Evolutionary conservation across 2,329 filamentous ascomycete genomes (phyloP).

Genomic region (Xylaria sp.): DNA sequence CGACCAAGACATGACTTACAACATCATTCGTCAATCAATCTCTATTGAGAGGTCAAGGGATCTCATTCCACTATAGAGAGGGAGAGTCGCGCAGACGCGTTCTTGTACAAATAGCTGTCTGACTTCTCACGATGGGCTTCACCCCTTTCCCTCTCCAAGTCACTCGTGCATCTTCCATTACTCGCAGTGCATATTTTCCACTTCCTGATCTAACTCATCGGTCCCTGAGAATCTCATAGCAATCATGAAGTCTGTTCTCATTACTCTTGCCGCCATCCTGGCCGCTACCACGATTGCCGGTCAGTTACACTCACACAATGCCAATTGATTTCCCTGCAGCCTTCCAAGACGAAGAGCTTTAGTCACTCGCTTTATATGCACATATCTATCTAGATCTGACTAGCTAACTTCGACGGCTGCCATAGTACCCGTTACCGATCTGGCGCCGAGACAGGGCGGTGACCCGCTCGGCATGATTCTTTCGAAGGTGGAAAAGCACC

Average conservation of each 20-base stretch:
- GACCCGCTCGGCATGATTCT: slow-evolving; percentile 22
- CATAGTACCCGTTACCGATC: slow-evolving; percentile 10
- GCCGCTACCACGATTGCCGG: slow-evolving; percentile 19
- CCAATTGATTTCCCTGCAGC: neutral
- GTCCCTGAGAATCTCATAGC: neutral
- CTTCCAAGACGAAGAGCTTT: neutral
- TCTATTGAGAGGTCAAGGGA: slow-evolving; percentile 27
- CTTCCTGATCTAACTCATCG: too few relatives aligned
- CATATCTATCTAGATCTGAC: neutral
- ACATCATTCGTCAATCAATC: slow-evolving; percentile 22
- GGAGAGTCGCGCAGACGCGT: neutral
- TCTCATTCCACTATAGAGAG: neutral
- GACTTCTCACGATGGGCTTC: neutral
- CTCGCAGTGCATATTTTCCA: neutral
- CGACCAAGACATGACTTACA: slow-evolving; percentile 26
- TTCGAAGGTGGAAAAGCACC: slow-evolving; percentile 17
- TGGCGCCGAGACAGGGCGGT: slow-evolving; percentile 14
- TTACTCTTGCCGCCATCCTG: slow-evolving; percentile 25
- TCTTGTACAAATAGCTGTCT: slow-evolving; percentile 25
- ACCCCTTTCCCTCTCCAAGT: neutral
- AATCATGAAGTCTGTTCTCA: slow-evolving; percentile 21
- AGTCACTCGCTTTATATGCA: neutral
- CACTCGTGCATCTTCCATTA: slow-evolving; percentile 2
- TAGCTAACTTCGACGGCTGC: neutral
- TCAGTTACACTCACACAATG: neutral